Evolutionary conservation across 2,329 filamentous ascomycete species (phyloP).

Genomic region (Ascochyta viciae-villosae): DNA sequence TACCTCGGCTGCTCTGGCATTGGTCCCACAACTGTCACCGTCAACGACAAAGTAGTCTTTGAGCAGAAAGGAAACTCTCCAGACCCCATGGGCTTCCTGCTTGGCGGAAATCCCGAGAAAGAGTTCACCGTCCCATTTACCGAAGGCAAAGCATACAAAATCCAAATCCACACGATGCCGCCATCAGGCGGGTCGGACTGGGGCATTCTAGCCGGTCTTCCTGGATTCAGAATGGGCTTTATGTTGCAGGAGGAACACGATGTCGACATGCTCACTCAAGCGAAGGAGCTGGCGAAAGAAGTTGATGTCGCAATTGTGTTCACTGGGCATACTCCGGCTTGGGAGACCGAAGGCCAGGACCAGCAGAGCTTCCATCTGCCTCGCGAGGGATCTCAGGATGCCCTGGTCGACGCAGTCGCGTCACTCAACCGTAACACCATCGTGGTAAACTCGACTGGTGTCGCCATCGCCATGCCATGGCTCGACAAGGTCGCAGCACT

Average conservation of each 20-base stretch:
- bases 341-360: conserved; percentile 67
- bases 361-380: conserved; percentile 63
- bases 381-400: conserved; percentile 62
- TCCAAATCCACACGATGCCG: conserved; percentile 65
- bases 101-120: conserved; percentile 69
- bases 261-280: conserved; percentile 34
- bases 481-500: conserved; percentile 54
- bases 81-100: conserved; percentile 70
- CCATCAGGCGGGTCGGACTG: conserved; percentile 60
- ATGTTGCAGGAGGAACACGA: conserved; percentile 42
- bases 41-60: conserved; percentile 39
- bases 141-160: conserved; percentile 66
- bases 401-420: conserved; percentile 70
- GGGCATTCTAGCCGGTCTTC: conserved; percentile 39
- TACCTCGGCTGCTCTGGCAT: conserved; percentile 46
- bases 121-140: conserved; percentile 64
- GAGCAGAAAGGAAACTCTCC: conserved; percentile 58
- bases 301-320: conserved; percentile 43
- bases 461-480: conserved; percentile 76
- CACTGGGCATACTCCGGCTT: conserved; percentile 44
- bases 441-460: conserved; percentile 79
- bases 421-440: conserved; percentile 72
- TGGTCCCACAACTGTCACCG: conserved; percentile 39
- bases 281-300: conserved; percentile 34
- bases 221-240: conserved; percentile 45